These are phyloP conservation scores for Hylodesmum podocarpum DNA, from an alignment of 306 rosid genomes.

Conservation along the genomic window DNA sequence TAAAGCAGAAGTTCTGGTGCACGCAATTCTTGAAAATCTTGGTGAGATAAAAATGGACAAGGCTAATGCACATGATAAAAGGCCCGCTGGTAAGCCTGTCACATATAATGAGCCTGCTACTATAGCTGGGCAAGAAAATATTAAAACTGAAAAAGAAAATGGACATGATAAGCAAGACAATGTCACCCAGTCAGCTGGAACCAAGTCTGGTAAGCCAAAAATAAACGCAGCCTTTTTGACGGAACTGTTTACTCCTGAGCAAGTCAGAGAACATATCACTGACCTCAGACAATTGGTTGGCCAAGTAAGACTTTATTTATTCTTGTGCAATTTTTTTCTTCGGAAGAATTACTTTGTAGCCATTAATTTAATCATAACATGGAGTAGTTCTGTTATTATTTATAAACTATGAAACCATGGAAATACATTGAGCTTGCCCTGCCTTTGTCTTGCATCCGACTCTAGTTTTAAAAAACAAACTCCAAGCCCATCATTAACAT, in stretches of 20 bases:
- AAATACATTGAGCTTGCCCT: neutral
- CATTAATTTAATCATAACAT: neutral
- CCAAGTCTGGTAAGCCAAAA: slow-evolving; percentile 97
- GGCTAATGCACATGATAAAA: slow-evolving; percentile 41
- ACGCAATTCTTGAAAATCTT: slow-evolving; percentile 44
- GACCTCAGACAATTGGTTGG: slow-evolving; percentile 99
- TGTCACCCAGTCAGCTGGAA: slow-evolving; percentile 51
- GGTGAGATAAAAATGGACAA: slow-evolving; percentile 55
- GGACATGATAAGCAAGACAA: slow-evolving; percentile 66
- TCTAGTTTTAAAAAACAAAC: neutral
- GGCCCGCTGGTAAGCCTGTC: slow-evolving; percentile 46
- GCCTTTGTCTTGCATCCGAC: neutral
- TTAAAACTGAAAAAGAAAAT: slow-evolving; percentile 67
- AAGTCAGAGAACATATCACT: slow-evolving; percentile 77
- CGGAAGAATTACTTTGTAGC: neutral
- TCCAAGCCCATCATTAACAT: neutral
- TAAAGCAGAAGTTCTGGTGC: slow-evolving; percentile 56
- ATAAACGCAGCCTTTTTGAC: slow-evolving; percentile 90
- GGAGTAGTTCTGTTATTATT: slow-evolving; percentile 8
- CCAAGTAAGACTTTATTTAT: slow-evolving; percentile 61
- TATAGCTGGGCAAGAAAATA: slow-evolving; percentile 56
- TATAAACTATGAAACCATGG: neutral
- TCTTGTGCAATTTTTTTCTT: neutral
- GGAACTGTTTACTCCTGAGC: slow-evolving; percentile 93
- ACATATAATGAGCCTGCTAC: slow-evolving; percentile 44